Evolutionary conservation across 148 eudicot genomes (phyloP), one percentile per base, ranked within the genome.

Genomic region (Pharnaceum exiguum): DNA sequence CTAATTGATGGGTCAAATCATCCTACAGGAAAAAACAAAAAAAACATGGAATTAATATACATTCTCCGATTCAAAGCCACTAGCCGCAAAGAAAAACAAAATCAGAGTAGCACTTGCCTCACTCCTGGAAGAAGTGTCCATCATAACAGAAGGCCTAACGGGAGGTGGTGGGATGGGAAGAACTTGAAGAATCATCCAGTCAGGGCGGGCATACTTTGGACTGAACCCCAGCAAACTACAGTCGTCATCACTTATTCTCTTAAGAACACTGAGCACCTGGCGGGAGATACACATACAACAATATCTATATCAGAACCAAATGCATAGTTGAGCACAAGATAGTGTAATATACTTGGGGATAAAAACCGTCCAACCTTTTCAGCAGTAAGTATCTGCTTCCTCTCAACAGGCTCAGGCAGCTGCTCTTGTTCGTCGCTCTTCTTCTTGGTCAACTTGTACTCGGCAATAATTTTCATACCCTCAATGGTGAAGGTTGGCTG

Each of bases 1-100:
- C 99, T 54, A 94, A 71, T 65, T 94, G 99, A 76, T 94, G 99
- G 43, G 99, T 94, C 72, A 89, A 69, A 77, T 94, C 99, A 74
- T 94, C 99, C 99, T 93, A 86, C 54, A 71, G 23, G 5, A 43
- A 55, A 36, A 60, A 39, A 23, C 3, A 29, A 37, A 2, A 27
- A 2, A 40, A 19, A 50, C 21, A 63, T 31, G 22, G 37, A 50
- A 23, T 5, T 24, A 32, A 19, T 17, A 31, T 9, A 33, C 19
- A 40, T 3, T 26, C 30, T 9, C 16, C 44, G 30, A 2, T 24
- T 12, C 10, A 12, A 19, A 27, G 13, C n/a, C 6, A 22, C 19
- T n/a, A 25, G 29, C 56, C 55, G 31, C 26, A 28, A 5, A 27
- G 9, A 24, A 47, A 64, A 32, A 37, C 5, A n/a, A 46, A 51